Evolutionary conservation across 2,329 filamentous ascomycete genomes (phyloP).

Genomic region (Paracoccidioides lutzii): DNA sequence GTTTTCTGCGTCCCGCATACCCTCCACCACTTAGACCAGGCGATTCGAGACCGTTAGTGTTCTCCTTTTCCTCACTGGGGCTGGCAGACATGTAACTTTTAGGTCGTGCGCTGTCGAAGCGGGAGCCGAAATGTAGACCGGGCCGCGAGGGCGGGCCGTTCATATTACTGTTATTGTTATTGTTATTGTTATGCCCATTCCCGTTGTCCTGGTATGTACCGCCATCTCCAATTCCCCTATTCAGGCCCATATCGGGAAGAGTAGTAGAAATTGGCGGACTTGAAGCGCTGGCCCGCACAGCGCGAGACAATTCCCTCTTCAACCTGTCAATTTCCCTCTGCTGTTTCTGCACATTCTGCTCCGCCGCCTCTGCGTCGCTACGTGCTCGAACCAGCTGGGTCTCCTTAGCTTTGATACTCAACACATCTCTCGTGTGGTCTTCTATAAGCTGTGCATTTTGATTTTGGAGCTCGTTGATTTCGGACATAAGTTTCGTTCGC

Average conservation of each 20-base stretch:
- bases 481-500: constrained; percentile 65
- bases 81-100: constrained; percentile 36
- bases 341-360: constrained; percentile 72
- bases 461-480: constrained; percentile 89
- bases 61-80: constrained; percentile 65
- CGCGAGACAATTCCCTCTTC: constrained; percentile 63
- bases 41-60: constrained; percentile 42
- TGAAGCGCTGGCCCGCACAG: constrained; percentile 28
- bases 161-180: constrained; percentile 13
- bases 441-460: constrained; percentile 95
- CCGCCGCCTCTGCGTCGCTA: constrained; percentile 77
- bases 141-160: constrained; percentile 16
- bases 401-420: constrained; percentile 97
- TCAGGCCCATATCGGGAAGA: constrained; percentile 43
- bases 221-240: constrained; percentile 38
- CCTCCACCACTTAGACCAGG: constrained; percentile 21
- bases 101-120: constrained; percentile 30
- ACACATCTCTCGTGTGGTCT: constrained; percentile 86
- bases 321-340: constrained; percentile 81
- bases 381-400: constrained; percentile 87
- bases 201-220: constrained; percentile 29
- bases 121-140: constrained; percentile 26
- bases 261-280: constrained; percentile 22
- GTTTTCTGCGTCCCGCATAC: constrained; percentile 28
- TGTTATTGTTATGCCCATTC: constrained; percentile 15